Conservation (phyloP, 371 early-diverging fungal species). For the Mortierella sp. region DNA sequence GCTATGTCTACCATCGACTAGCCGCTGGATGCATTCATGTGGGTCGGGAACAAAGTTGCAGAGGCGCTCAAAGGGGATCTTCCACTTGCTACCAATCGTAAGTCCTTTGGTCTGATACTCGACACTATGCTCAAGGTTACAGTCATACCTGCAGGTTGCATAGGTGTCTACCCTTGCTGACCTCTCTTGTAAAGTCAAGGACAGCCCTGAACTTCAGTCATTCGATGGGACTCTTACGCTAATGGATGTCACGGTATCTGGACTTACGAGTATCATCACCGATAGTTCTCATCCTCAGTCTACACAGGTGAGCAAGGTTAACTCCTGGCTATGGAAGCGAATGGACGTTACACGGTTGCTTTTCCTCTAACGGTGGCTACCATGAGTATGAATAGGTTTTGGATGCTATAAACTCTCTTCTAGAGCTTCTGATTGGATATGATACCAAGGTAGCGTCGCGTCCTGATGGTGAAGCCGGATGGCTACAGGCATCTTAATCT, state of each 20-base stretch:
- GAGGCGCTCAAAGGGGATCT: conserved; percentile 21
- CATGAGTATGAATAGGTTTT: conserved; percentile 10
- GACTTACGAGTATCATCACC: conserved; percentile 30
- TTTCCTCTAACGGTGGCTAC: neutral
- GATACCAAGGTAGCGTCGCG: conserved; percentile 23
- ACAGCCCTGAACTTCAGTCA: conserved; percentile 9
- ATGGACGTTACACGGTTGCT: no score
- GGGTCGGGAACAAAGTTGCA: conserved; percentile 42
- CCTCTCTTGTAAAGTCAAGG: conserved; percentile 20
- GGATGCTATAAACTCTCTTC: conserved; percentile 32
- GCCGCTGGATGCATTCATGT: conserved; percentile 40
- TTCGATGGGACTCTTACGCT: conserved; percentile 50
- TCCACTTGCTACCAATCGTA: conserved; percentile 5
- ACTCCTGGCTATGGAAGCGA: neutral
- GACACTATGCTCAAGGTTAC: no score
- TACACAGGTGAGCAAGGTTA: conserved; percentile 5
- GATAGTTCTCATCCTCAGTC: conserved; percentile 25
- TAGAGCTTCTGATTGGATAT: conserved; percentile 31
- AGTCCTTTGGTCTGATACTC: neutral
- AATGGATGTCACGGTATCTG: conserved; percentile 44
- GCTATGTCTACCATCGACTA: neutral
- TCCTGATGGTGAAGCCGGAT: no score
- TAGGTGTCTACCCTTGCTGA: no score
- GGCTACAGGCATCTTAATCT: neutral
- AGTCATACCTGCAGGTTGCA: no score